Percentiles rank a stretch among this genome's conserved stretches.
These are phyloP conservation scores for Sicyos baderoa DNA, from an alignment of 306 rosid species.

Conservation along the genomic window DNA sequence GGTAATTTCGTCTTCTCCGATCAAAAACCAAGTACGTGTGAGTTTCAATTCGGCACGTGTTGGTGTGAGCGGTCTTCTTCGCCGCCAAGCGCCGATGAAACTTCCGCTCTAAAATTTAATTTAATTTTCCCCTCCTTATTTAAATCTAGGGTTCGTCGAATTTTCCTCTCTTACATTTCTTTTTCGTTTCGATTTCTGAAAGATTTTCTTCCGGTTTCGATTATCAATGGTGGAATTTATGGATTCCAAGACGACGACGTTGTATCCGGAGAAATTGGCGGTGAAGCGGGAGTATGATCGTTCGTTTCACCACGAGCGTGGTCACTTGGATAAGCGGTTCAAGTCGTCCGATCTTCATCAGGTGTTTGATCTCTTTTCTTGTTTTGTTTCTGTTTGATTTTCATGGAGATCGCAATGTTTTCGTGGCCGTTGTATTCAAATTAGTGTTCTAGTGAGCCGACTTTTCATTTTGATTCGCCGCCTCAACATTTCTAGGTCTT, in stretches of 20 bases:
- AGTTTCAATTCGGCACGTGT: slow-evolving; percentile 16
- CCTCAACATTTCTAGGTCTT: background rate
- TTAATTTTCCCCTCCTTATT: background rate
- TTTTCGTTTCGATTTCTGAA: background rate
- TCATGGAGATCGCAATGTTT: background rate
- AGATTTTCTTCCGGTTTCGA: background rate
- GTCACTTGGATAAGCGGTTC: slow-evolving; percentile 48
- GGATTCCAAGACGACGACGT: slow-evolving; percentile 37
- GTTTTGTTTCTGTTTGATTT: slow-evolving; percentile 6
- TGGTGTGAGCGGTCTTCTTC: background rate
- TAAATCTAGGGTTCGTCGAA: background rate
- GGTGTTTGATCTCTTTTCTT: slow-evolving; percentile 26
- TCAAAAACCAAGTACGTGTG: background rate
- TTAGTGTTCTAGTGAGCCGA: background rate
- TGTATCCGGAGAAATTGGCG: slow-evolving; percentile 31
- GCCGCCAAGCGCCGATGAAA: slow-evolving; percentile 16
- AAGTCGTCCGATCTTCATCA: slow-evolving; percentile 39
- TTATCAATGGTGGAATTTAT: slow-evolving; percentile 43
- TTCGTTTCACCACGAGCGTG: slow-evolving; percentile 43
- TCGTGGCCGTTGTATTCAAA: background rate
- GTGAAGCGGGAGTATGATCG: slow-evolving; percentile 71
- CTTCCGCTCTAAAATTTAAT: slow-evolving; percentile 1
- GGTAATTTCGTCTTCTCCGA: slow-evolving; percentile 5
- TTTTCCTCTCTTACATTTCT: background rate
- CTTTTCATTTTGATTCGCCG: background rate